Evolutionary conservation across 192 early-diverging fungal genomes (phyloP).

Genomic region (Helicostylum pulchrum): DNA sequence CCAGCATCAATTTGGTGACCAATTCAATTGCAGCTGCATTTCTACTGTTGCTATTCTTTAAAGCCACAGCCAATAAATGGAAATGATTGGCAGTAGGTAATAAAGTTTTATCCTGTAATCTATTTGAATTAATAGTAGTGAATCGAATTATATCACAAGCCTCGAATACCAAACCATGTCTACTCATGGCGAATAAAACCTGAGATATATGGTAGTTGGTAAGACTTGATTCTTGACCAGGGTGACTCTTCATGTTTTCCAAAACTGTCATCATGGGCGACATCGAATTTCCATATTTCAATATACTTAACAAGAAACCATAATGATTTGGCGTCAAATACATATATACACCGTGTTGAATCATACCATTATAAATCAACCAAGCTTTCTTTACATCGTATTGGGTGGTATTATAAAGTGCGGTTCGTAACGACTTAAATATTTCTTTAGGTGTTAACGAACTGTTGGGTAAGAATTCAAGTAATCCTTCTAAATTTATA

Average conservation of each 20-base stretch:
- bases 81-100: slow-evolving; percentile 11
- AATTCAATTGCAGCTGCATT: not conserved
- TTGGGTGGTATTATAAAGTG: slow-evolving; percentile 13
- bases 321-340: slow-evolving; percentile 25
- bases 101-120: not conserved
- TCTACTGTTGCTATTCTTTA: not conserved
- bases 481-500: not conserved
- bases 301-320: slow-evolving; percentile 19
- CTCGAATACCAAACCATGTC: slow-evolving; percentile 4
- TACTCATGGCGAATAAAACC: slow-evolving; percentile 16
- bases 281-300: slow-evolving; percentile 16
- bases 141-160: not conserved
- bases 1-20: slow-evolving; percentile 1
- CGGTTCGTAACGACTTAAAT: slow-evolving; percentile 26
- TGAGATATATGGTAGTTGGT: slow-evolving; percentile 7
- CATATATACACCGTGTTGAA: not conserved
- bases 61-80: slow-evolving; percentile 12
- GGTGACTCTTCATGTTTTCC: slow-evolving; percentile 12
- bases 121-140: not conserved
- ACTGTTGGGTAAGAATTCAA: not conserved
- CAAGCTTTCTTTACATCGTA: slow-evolving; percentile 14
- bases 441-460: not conserved
- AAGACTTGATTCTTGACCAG: not conserved
- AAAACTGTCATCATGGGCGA: slow-evolving; percentile 15
- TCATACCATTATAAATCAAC: slow-evolving; percentile 24